A percentile compares a stretch with the other conserved stretches of the same genome.
phyloP scores from a whole-genome alignment of 2,329 filamentous ascomycete genomes.

The Davidsoniella eucalypti region DNA sequence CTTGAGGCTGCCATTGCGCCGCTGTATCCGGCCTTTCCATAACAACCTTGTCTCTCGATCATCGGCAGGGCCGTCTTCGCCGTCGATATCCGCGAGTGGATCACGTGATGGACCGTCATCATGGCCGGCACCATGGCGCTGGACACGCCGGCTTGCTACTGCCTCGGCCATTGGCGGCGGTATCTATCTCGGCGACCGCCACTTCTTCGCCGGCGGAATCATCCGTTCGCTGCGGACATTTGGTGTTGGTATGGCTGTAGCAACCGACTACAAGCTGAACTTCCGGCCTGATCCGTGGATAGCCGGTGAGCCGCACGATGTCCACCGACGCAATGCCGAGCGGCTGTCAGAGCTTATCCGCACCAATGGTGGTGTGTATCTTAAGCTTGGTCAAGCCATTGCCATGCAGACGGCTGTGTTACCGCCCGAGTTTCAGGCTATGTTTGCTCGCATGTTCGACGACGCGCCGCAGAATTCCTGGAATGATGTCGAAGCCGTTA shows the following conservation, averaged over 20 bases:
- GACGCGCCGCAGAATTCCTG: constrained; percentile 89
- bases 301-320: constrained; percentile 52
- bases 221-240: constrained; percentile 72
- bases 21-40: too few relatives aligned
- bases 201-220: constrained; percentile 64
- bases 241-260: constrained; percentile 59
- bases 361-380: constrained; percentile 78
- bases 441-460: constrained; percentile 95
- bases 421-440: constrained; percentile 85
- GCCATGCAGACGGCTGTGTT: constrained; percentile 94
- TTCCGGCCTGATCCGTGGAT: constrained; percentile 69
- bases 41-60: too few relatives aligned
- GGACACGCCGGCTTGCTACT: constrained; percentile 57
- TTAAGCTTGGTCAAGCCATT: constrained; percentile 96
- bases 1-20: too few relatives aligned
- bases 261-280: constrained; percentile 91
- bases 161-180: constrained; percentile 41
- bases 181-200: constrained; percentile 52
- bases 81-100: too few relatives aligned
- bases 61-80: too few relatives aligned
- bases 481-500: constrained; percentile 70
- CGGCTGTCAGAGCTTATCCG: constrained; percentile 67
- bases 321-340: constrained; percentile 74
- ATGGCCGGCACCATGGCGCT: constrained; percentile 44
- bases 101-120: too few relatives aligned